Percentiles rank a stretch among this genome's conserved stretches.
Conservation (phyloP, 2,329 filamentous ascomycete species). For the Juglanconis juglandina region DNA sequence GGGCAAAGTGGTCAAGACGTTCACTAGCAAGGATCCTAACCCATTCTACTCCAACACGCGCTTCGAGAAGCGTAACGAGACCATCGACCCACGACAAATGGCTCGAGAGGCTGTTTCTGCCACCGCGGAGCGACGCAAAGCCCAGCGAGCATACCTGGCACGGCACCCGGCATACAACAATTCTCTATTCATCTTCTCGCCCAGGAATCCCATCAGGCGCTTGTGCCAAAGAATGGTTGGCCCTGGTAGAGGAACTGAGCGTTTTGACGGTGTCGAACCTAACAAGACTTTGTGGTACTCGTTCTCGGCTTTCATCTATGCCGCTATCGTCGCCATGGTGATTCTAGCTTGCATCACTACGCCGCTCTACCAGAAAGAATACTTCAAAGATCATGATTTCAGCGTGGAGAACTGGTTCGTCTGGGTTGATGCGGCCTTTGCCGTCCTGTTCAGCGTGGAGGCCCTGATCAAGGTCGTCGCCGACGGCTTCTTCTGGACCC, state of each 20-base stretch:
- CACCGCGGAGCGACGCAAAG: constrained; percentile 75
- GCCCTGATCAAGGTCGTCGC: constrained; percentile 89
- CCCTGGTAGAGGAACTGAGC: constrained; percentile 79
- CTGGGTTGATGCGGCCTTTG: constrained; percentile 89
- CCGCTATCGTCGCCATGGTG: constrained; percentile 96
- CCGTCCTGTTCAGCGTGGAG: constrained; percentile 79
- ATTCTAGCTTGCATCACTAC: constrained; percentile 90
- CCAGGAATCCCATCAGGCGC: constrained; percentile 72
- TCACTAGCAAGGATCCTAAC: constrained; percentile 75
- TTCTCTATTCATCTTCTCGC: constrained; percentile 80
- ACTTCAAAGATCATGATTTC: constrained; percentile 60
- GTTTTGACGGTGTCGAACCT: constrained; percentile 85
- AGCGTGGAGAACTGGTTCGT: constrained; percentile 84
- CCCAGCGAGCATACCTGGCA: constrained; percentile 84
- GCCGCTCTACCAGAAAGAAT: constrained; percentile 86
- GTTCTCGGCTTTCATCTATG: constrained; percentile 91
- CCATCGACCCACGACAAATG: constrained; percentile 80
- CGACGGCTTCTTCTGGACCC: constrained; percentile 93
- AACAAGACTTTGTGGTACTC: constrained; percentile 88
- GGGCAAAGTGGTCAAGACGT: constrained; percentile 53
- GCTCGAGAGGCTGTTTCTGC: constrained; percentile 86
- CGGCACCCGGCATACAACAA: constrained; percentile 90
- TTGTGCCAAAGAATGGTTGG: constrained; percentile 88
- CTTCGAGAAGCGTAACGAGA: constrained; percentile 70
- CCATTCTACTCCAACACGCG: constrained; percentile 82